Percentiles rank a stretch among this genome's conserved stretches.
phyloP scores from a whole-genome alignment of 805 yeast genomes.

The Teunomyces panamensis region DNA sequence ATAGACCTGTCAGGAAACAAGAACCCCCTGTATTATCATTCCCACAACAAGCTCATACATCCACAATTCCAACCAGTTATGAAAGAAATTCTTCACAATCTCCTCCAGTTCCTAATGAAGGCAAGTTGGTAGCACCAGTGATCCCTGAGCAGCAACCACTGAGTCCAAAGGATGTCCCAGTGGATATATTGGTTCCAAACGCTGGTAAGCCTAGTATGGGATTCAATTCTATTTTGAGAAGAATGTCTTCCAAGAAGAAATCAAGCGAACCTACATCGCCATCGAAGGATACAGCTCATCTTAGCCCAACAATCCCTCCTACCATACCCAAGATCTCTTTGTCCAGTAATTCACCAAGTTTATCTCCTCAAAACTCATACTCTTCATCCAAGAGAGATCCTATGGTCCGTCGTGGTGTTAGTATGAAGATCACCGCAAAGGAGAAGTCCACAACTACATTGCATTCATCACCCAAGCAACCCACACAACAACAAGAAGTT shows the following conservation, averaged over 20 bases:
- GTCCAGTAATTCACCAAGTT: slow-evolving; percentile 8
- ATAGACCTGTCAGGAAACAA: slow-evolving; percentile 6
- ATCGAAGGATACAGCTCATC: slow-evolving; percentile 4
- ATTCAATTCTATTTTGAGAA: slow-evolving; percentile 35
- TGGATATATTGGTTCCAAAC: slow-evolving; percentile 35
- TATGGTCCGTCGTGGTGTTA: slow-evolving; percentile 57
- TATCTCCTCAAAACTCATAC: slow-evolving; percentile 13
- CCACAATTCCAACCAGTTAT: slow-evolving; percentile 16
- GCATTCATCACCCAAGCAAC: slow-evolving; percentile 9
- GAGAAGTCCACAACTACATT: slow-evolving; percentile 38
- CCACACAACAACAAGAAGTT: slow-evolving; percentile 3
- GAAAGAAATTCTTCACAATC: slow-evolving; percentile 12
- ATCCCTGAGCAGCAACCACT: slow-evolving; percentile 28
- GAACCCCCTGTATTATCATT: slow-evolving; percentile 20
- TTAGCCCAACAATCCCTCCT: slow-evolving; percentile 10
- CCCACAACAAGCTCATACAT: slow-evolving; percentile 42
- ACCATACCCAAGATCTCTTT: slow-evolving; percentile 12
- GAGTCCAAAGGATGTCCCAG: slow-evolving; percentile 20
- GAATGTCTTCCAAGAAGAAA: slow-evolving; percentile 34
- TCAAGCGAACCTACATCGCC: slow-evolving; percentile 10
- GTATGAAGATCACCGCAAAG: slow-evolving; percentile 58
- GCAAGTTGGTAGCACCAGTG: slow-evolving; percentile 7
- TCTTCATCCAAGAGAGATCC: slow-evolving; percentile 30
- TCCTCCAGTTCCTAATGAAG: slow-evolving; percentile 9
- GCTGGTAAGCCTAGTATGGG: slow-evolving; percentile 22